Conservation (phyloP, 2,329 filamentous ascomycete genomes). For the Cryphonectria nitschkei region DNA sequence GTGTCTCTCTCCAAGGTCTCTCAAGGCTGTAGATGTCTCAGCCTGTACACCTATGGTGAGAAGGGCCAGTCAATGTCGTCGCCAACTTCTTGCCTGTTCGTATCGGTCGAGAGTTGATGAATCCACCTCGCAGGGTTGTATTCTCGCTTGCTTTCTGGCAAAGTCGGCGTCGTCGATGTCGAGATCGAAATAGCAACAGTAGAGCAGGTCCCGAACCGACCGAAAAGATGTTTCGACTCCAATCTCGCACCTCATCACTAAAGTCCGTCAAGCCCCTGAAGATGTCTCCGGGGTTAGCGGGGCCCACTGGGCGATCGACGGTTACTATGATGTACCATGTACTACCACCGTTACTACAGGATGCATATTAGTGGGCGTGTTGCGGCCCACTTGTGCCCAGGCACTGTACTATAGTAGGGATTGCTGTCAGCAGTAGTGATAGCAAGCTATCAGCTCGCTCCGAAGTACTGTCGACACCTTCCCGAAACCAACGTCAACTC, state of each 20-base stretch:
- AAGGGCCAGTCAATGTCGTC: neutral
- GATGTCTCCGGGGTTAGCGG: conserved; percentile 14
- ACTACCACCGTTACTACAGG: neutral
- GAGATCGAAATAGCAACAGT: neutral
- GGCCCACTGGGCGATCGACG: conserved; percentile 10
- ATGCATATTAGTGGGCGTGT: conserved; percentile 10
- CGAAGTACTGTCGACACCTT: neutral
- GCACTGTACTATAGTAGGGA: neutral
- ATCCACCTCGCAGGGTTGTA: neutral
- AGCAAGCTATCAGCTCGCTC: conserved; percentile 11
- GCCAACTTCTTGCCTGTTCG: conserved; percentile 1
- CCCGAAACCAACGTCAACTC: conserved; percentile 3
- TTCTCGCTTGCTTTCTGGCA: neutral
- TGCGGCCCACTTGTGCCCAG: conserved; percentile 19
- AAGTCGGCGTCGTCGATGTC: neutral
- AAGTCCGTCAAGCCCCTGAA: conserved; percentile 23
- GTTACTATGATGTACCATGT: neutral
- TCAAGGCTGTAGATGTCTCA: neutral
- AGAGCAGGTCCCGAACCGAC: neutral
- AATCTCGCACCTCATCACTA: conserved; percentile 12
- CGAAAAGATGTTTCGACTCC: neutral
- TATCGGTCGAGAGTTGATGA: neutral
- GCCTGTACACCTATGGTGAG: neutral
- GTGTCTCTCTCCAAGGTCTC: neutral
- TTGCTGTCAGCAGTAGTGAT: neutral